Conservation (phyloP, 768 basidiomycete species). For the Ramaria sp. region DNA sequence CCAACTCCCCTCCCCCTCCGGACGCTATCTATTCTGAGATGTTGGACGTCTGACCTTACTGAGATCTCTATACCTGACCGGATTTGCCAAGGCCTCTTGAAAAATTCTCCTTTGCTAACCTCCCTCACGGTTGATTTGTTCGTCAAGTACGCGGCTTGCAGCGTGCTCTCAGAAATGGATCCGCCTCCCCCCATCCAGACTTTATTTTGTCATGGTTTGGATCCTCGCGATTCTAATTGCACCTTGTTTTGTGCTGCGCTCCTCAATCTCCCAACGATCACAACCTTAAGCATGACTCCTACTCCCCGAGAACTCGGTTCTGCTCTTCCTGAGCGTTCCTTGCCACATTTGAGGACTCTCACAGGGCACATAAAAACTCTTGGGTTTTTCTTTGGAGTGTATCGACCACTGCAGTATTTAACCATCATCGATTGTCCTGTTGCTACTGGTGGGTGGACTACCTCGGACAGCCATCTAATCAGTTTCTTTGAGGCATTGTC, state of each 20-base stretch:
- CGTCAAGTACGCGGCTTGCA: neutral
- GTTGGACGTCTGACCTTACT: neutral
- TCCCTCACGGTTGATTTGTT: neutral
- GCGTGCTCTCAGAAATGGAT: neutral
- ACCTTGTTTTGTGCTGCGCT: neutral
- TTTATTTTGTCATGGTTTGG: neutral
- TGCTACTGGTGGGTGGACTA: neutral
- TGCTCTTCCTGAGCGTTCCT: neutral
- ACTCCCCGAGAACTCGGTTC: constrained; percentile 2
- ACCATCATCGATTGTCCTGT: constrained; percentile 1
- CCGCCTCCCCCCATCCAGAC: neutral
- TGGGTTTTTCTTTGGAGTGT: neutral
- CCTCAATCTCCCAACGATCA: neutral
- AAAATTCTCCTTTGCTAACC: neutral
- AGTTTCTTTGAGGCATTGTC: neutral
- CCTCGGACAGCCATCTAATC: constrained; percentile 3
- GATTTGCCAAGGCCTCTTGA: neutral
- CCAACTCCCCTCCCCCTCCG: neutral
- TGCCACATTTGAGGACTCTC: neutral
- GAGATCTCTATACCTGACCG: neutral
- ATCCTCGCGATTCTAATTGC: neutral
- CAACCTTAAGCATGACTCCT: neutral
- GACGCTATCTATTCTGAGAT: neutral
- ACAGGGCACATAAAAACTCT: constrained; percentile 3
- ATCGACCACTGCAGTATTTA: constrained; percentile 1